These are phyloP conservation scores for Clarireedia monteithiana DNA, from an alignment of 2,329 filamentous ascomycete genomes.

Conservation along the genomic window DNA sequence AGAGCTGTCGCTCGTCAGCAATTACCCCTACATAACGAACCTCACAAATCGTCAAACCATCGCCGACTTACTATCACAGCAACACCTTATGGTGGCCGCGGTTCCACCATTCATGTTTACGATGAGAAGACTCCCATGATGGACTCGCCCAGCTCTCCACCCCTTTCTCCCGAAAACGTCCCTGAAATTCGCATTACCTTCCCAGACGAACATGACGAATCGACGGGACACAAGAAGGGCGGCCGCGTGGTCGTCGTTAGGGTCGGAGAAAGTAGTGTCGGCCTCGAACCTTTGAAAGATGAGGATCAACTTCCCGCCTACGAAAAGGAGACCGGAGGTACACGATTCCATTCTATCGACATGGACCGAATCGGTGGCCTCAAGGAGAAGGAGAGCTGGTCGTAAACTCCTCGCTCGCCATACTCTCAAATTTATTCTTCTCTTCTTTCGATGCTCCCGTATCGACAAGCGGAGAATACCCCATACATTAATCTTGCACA, in stretches of 20 bases:
- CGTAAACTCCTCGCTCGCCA: constrained; percentile 9
- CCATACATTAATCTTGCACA: constrained; percentile 9
- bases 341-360: constrained; percentile 86
- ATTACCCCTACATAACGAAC: constrained; percentile 62
- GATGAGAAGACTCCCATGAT: constrained; percentile 75
- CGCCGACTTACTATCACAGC: constrained; percentile 48
- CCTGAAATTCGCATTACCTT: constrained; percentile 98
- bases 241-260: constrained; percentile 87
- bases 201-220: constrained; percentile 86
- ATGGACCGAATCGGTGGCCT: constrained; percentile 90
- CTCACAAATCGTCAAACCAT: constrained; percentile 39
- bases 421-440: neutral
- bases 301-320: constrained; percentile 80
- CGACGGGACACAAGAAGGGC: constrained; percentile 64
- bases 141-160: constrained; percentile 65
- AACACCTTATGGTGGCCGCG: constrained; percentile 38
- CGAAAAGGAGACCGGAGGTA: constrained; percentile 63
- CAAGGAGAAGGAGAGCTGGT: constrained; percentile 64
- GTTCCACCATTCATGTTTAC: constrained; percentile 68
- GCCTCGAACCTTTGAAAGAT: constrained; percentile 74
- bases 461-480: constrained; percentile 6
- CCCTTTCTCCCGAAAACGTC: constrained; percentile 71
- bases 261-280: constrained; percentile 80
- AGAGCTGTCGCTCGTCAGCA: constrained; percentile 41
- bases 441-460: neutral